Conservation (phyloP, 202 grass and related monocot genomes). For the Elaeis oleifera region DNA sequence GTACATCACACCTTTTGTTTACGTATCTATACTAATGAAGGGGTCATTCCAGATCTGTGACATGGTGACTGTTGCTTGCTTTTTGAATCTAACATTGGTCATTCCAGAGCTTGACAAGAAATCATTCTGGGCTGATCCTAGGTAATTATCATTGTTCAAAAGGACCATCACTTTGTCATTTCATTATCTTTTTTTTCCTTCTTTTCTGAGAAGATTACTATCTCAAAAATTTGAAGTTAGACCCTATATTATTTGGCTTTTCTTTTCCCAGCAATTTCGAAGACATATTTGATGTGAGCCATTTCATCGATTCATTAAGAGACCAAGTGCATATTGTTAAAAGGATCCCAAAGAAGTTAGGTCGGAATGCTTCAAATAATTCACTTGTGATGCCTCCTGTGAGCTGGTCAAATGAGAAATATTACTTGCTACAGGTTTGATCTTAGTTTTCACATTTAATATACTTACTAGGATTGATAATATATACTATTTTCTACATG, state of each 20-base stretch:
- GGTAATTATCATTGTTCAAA: constrained; percentile 37
- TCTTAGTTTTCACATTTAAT: not conserved
- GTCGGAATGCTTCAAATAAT: constrained; percentile 22
- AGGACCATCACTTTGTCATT: not conserved
- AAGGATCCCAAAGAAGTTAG: constrained; percentile 54
- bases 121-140: constrained; percentile 96
- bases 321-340: constrained; percentile 77
- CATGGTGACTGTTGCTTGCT: constrained; percentile 73
- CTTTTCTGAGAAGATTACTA: not conserved
- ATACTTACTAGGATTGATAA: too few relatives aligned
- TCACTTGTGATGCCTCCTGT: constrained; percentile 66
- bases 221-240: constrained; percentile 19
- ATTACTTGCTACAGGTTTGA: constrained; percentile 89
- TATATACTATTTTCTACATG: too few relatives aligned
- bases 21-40: not conserved
- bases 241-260: constrained; percentile 5
- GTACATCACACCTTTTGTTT: not conserved
- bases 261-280: constrained; percentile 59
- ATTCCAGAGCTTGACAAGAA: constrained; percentile 86
- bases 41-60: constrained; percentile 71
- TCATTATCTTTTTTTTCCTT: not conserved
- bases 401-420: constrained; percentile 98
- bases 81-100: constrained; percentile 86
- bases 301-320: constrained; percentile 83
- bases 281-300: constrained; percentile 87